These are phyloP conservation scores for Radiomyces spectabilis DNA, from an alignment of 192 early-diverging fungal genomes.

Conservation along the genomic window DNA sequence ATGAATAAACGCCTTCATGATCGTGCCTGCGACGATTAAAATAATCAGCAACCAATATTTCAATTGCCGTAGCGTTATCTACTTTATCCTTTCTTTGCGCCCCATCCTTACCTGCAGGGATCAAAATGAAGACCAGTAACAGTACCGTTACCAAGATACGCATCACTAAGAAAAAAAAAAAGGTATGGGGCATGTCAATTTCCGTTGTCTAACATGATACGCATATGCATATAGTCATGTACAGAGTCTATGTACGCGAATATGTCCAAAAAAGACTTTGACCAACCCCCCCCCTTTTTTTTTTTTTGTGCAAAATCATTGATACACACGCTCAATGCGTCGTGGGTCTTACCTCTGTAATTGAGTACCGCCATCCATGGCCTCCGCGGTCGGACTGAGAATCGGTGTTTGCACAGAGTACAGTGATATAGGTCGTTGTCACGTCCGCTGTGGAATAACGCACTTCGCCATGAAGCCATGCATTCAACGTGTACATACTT, in stretches of 20 bases:
- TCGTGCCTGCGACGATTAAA: conserved; percentile 3
- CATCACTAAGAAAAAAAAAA: conserved; percentile 5
- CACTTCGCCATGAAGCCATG: conserved; percentile 22
- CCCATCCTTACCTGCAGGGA: conserved; percentile 19
- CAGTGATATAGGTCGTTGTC: conserved; percentile 17
- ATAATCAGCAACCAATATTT: background rate
- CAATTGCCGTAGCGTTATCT: background rate
- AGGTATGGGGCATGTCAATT: too few relatives aligned
- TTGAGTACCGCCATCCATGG: conserved; percentile 7
- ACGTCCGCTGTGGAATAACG: conserved; percentile 8
- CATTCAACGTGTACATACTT: conserved; percentile 30
- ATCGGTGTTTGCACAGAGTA: conserved; percentile 17
- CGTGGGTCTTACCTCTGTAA: conserved; percentile 19
- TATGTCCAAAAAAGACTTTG: background rate
- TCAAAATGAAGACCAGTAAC: conserved; percentile 11
- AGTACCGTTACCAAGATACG: conserved; percentile 11
- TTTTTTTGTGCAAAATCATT: background rate
- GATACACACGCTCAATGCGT: background rate
- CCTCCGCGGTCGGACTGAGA: conserved; percentile 9
- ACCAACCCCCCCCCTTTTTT: too few relatives aligned
- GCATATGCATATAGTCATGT: background rate
- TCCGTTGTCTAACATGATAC: too few relatives aligned
- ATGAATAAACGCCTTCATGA: conserved; percentile 27
- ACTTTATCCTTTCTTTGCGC: background rate
- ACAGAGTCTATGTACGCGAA: background rate